Evolutionary conservation across 2,329 filamentous ascomycete species (phyloP).

Genomic region (Arachnomyces sp.): DNA sequence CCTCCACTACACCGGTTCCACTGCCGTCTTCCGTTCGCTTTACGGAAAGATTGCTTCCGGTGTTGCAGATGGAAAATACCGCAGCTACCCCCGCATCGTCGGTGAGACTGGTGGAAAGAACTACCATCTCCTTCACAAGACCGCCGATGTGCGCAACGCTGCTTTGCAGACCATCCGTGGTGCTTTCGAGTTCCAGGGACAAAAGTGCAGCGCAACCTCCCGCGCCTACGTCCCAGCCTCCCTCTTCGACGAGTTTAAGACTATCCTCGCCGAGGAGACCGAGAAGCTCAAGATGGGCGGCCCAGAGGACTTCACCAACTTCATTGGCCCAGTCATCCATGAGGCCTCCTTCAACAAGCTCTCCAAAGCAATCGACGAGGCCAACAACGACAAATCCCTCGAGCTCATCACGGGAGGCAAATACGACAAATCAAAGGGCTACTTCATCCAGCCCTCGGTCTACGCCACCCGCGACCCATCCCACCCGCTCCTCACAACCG

Average conservation of each 20-base stretch:
- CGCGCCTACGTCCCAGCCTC: conserved; percentile 70
- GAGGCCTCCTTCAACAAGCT: conserved; percentile 73
- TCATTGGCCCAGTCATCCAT: conserved; percentile 84
- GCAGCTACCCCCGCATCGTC: conserved; percentile 77
- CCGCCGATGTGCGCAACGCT: conserved; percentile 70
- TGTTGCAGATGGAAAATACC: conserved; percentile 72
- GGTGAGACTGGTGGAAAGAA: conserved; percentile 92
- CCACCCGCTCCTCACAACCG: conserved; percentile 65
- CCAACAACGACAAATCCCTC: conserved; percentile 66
- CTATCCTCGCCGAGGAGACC: conserved; percentile 59
- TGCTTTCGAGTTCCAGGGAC: conserved; percentile 84
- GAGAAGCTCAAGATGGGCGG: conserved; percentile 62
- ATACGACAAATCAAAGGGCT: conserved; percentile 70
- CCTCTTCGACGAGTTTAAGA: conserved; percentile 62
- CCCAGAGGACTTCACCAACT: conserved; percentile 64
- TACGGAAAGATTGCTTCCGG: conserved; percentile 79
- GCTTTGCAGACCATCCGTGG: conserved; percentile 75
- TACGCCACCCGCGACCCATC: conserved; percentile 65
- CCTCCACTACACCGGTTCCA: conserved; percentile 93
- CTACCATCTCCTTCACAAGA: conserved; percentile 74
- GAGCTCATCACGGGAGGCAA: conserved; percentile 66
- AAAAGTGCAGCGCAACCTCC: conserved; percentile 83
- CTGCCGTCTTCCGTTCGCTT: conserved; percentile 77
- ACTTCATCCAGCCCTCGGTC: conserved; percentile 75
- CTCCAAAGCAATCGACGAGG: conserved; percentile 64